These are phyloP conservation scores for Nicotiana paniculata DNA, from an alignment of 257 asterid genomes.

Conservation along the genomic window DNA sequence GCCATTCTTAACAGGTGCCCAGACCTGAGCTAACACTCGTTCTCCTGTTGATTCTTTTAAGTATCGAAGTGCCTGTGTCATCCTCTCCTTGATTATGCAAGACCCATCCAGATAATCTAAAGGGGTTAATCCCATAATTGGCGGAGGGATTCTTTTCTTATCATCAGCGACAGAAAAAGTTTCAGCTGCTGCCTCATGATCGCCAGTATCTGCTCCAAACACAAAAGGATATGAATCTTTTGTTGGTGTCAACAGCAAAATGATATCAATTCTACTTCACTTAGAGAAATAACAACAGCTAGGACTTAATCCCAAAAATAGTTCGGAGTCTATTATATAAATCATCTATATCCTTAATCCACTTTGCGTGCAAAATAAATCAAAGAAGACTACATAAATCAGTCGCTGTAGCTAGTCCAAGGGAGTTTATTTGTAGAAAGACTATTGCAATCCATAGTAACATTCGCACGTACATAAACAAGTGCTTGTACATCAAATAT, in stretches of 20 bases:
- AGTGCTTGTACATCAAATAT: background rate
- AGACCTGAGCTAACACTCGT: slow-evolving; percentile 83
- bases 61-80: slow-evolving; percentile 86
- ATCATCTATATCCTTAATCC: background rate
- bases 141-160: slow-evolving; percentile 45
- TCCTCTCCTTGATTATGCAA: slow-evolving; percentile 74
- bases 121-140: slow-evolving; percentile 39
- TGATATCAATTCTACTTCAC: background rate
- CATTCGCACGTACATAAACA: background rate
- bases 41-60: slow-evolving; percentile 72
- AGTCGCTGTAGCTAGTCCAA: background rate
- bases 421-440: background rate
- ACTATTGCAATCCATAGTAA: background rate
- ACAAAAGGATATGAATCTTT: slow-evolving; percentile 5
- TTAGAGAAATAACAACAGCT: background rate
- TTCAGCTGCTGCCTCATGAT: slow-evolving; percentile 38
- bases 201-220: slow-evolving; percentile 32
- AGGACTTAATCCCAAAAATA: background rate
- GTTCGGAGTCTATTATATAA: background rate
- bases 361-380: background rate
- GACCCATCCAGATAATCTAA: slow-evolving; percentile 53
- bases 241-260: background rate
- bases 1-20: slow-evolving; percentile 88
- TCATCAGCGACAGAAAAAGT: slow-evolving; percentile 36
- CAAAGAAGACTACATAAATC: background rate